Evolutionary conservation across 2,329 filamentous ascomycete species (phyloP).

Genomic region (Alternaria rosae): DNA sequence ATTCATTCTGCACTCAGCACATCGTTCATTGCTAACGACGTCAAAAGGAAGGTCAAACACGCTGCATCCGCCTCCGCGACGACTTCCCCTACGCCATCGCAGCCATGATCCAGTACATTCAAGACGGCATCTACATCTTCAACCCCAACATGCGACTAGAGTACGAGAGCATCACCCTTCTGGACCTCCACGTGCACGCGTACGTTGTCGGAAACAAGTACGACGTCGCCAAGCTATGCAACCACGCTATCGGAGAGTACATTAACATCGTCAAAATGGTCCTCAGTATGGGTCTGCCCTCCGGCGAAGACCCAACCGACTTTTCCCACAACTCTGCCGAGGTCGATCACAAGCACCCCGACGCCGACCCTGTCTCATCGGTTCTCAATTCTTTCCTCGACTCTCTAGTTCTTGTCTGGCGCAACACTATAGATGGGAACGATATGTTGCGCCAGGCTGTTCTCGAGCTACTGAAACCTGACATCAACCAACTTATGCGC

Average conservation of each 20-base stretch:
- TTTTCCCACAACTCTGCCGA: neutral
- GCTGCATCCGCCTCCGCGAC: conserved; percentile 26
- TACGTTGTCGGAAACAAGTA: conserved; percentile 35
- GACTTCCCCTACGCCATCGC: conserved; percentile 31
- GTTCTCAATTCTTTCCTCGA: conserved; percentile 24
- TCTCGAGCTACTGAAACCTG: conserved; percentile 27
- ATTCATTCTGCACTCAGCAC: neutral
- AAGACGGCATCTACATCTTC: conserved; percentile 28
- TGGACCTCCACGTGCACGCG: conserved; percentile 37
- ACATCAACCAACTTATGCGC: conserved; percentile 18
- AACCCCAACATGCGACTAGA: conserved; percentile 8
- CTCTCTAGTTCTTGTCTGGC: conserved; percentile 32
- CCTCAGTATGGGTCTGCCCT: conserved; percentile 9
- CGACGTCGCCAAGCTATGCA: conserved; percentile 16
- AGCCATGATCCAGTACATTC: conserved; percentile 30
- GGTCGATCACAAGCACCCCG: neutral
- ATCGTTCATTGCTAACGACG: neutral
- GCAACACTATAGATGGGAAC: conserved; percentile 19
- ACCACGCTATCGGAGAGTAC: conserved; percentile 22
- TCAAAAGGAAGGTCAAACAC: conserved; percentile 5
- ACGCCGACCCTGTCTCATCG: neutral
- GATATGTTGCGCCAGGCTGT: conserved; percentile 26
- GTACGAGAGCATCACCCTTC: conserved; percentile 26
- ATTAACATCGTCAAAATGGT: conserved; percentile 13
- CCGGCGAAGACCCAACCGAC: neutral